Conservation (phyloP, 441 rosid species). For the Capsella rubella region DNA sequence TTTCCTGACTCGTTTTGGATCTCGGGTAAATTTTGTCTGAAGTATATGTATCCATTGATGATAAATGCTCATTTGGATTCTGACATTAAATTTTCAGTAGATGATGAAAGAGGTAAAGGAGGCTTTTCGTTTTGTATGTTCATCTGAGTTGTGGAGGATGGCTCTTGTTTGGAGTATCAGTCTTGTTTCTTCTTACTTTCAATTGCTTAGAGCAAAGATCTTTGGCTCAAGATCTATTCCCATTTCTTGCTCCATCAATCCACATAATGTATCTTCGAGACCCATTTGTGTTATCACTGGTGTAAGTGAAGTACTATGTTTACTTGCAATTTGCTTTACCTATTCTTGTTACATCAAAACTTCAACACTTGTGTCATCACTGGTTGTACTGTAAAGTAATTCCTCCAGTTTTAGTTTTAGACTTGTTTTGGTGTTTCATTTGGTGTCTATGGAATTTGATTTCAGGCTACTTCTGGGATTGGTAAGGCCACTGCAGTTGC, state of each 20-base stretch:
- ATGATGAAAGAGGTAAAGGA: conserved; percentile 49
- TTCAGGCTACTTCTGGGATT: conserved; percentile 81
- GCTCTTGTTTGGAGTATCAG: conserved; percentile 60
- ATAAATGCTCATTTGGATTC: neutral
- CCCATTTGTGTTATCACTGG: conserved; percentile 82
- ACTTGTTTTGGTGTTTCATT: neutral
- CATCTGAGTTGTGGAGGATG: conserved; percentile 70
- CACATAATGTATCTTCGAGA: conserved; percentile 31
- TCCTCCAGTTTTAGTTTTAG: neutral
- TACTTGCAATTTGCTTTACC: conserved; percentile 21
- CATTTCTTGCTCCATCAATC: conserved; percentile 43
- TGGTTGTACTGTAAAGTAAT: conserved; percentile 30
- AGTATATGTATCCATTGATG: neutral
- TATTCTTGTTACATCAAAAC: conserved; percentile 12
- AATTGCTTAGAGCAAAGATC: conserved; percentile 50
- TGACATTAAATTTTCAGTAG: neutral
- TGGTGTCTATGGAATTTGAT: conserved; percentile 15
- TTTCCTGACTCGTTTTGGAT: neutral
- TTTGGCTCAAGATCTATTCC: conserved; percentile 38
- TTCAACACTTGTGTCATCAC: conserved; percentile 50
- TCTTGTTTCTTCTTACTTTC: conserved; percentile 59
- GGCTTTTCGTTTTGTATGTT: conserved; percentile 52
- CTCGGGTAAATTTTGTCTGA: neutral
- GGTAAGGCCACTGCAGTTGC: conserved; percentile 77
- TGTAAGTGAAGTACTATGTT: conserved; percentile 15